Base-by-base conservation (phyloP, 2,329 filamentous ascomycete species). In the Calonectria honghensis region DNA sequence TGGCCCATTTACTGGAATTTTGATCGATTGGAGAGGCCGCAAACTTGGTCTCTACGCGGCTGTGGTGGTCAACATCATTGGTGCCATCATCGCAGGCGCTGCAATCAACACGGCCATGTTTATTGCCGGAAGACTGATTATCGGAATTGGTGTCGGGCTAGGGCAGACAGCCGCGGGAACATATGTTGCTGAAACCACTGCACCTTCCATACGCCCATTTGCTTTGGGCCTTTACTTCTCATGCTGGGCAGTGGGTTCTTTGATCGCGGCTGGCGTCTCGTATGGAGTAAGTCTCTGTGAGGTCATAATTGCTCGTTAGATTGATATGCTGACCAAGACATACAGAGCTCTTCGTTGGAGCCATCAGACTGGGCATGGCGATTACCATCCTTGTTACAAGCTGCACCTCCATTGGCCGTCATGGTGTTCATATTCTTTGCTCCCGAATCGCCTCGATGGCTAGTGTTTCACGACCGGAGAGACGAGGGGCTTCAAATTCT, bases 11-110 rank as follows among this genome's bases (percentile, higher is more conserved):
- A 59, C 65, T 4, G 69, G 73, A 27, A 10, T 73, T 14, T 37
- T 73, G 54, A 83, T 84, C 9, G 77, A 80, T 39, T 69, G 71
- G 71, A 66, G 57, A 14, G 71, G 65, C 11, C 67, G 72, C 4
- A 48, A 51, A 27, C 32, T 65, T 32, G 41, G 51, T 11, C 32
- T 73, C 24, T 70, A 67, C 32, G 64, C 37, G 32, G 64, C 67
- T 5, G 61, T 52, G 5, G 32, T 64, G 4, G 27, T 73, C 14
- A 73, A 68, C 14, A 63, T 73, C 11, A 35, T 73, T n/a, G 68
- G 67, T 16, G 72, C 54, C 27, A 39, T 73, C 20, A 73, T 73
- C 32, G 50, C 54, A n/a, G 67, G 72, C 18, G 54, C 67, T 9
- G 39, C 67, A 5, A 52, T 59, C 31, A 70, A 70, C 27, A 67